phyloP scores from a whole-genome alignment of 352 stramenopile genomes.

The Pythium pyrilobum region DNA sequence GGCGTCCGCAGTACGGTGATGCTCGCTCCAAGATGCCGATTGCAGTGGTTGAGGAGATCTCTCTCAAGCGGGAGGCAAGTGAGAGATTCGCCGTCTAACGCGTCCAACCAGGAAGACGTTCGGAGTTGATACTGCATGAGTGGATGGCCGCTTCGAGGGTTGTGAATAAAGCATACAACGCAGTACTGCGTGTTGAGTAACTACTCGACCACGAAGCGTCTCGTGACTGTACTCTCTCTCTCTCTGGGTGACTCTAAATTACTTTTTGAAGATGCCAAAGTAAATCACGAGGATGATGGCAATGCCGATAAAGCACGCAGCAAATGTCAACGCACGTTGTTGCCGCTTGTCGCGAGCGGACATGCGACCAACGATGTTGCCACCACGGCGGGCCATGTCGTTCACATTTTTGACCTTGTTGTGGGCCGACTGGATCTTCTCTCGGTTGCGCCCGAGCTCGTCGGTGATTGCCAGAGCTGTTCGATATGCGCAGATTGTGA shows the following conservation, averaged over 20 bases:
- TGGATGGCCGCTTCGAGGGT: too few species aligned
- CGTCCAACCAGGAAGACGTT: too few species aligned
- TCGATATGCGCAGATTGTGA: background rate
- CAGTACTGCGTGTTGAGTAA: too few species aligned
- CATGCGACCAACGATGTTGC: slow-evolving; percentile 83
- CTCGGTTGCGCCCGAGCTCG: slow-evolving; percentile 75
- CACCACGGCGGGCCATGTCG: slow-evolving; percentile 76
- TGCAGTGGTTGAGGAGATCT: slow-evolving; percentile 28
- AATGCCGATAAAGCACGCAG: slow-evolving; percentile 73
- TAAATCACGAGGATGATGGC: slow-evolving; percentile 86
- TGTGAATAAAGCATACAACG: slow-evolving; percentile 11
- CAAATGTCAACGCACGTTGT: slow-evolving; percentile 57
- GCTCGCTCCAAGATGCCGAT: background rate
- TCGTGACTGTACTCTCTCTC: background rate
- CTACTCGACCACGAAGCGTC: background rate
- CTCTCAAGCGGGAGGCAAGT: slow-evolving; percentile 50
- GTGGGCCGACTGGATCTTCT: slow-evolving; percentile 82
- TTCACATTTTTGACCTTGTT: slow-evolving; percentile 82
- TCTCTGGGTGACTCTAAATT: slow-evolving; percentile 12
- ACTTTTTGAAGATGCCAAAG: slow-evolving; percentile 88
- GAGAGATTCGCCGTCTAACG: slow-evolving; percentile 67
- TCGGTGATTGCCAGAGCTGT: slow-evolving; percentile 78
- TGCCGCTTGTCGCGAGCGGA: slow-evolving; percentile 81
- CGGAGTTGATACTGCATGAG: too few species aligned
- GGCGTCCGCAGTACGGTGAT: background rate